A percentile compares a stretch with the other conserved stretches of the same genome.
These are phyloP conservation scores for Phaeophleospora eucalypticola DNA, from an alignment of 2,329 filamentous ascomycete species.

Conservation along the genomic window DNA sequence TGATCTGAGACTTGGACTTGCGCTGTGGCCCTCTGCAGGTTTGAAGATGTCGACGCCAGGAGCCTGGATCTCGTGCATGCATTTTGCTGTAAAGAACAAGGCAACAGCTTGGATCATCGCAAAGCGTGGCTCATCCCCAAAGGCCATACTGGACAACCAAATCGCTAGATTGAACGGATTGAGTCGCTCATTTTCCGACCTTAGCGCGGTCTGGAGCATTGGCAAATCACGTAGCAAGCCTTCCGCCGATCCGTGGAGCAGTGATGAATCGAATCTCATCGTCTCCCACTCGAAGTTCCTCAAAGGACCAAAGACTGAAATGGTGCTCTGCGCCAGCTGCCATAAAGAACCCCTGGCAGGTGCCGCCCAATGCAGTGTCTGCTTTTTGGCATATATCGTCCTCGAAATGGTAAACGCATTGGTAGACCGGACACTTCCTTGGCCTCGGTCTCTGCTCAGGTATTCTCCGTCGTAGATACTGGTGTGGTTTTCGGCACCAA, in stretches of 20 bases:
- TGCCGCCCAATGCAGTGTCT: conserved; percentile 5
- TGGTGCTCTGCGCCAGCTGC: background rate
- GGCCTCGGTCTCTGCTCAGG: conserved; percentile 11
- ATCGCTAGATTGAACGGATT: conserved; percentile 15
- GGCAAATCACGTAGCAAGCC: background rate
- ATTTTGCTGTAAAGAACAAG: background rate
- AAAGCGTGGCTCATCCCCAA: conserved; percentile 15
- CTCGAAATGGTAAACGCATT: conserved; percentile 6
- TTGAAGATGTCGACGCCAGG: conserved; percentile 3
- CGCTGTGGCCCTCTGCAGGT: background rate
- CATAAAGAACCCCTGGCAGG: conserved; percentile 4
- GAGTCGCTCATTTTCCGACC: background rate
- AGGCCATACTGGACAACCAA: conserved; percentile 39
- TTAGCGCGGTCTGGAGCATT: conserved; percentile 1
- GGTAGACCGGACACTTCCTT: background rate
- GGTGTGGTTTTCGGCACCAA: conserved; percentile 32
- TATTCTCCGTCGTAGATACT: conserved; percentile 26
- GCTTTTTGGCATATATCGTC: background rate
- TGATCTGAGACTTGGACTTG: background rate
- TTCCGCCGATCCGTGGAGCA: background rate
- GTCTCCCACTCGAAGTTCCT: background rate
- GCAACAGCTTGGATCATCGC: background rate
- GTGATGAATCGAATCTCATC: conserved; percentile 3
- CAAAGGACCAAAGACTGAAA: conserved; percentile 2
- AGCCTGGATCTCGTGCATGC: background rate